These are phyloP conservation scores for Millerozyma miso DNA, from an alignment of 805 yeast genomes.

Conservation along the genomic window DNA sequence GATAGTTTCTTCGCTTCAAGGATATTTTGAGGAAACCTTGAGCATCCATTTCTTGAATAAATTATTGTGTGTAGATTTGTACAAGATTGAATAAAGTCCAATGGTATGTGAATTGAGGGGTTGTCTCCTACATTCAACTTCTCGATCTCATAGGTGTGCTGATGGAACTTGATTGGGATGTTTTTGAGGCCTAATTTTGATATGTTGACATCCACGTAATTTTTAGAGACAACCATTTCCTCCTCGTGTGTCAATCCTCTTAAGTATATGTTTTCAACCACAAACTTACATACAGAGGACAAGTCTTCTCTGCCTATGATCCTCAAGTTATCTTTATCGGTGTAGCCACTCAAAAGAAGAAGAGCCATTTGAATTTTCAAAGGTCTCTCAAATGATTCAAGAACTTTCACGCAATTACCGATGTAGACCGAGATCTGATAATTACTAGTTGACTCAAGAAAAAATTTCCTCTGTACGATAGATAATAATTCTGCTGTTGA, in stretches of 20 bases:
- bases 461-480: conserved; percentile 72
- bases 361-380: conserved; percentile 71
- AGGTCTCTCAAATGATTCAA: conserved; percentile 72
- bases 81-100: conserved; percentile 82
- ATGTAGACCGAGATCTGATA: conserved; percentile 71
- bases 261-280: conserved; percentile 59
- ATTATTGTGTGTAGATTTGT: conserved; percentile 62
- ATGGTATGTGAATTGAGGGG: conserved; percentile 78
- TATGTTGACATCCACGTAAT: conserved; percentile 70
- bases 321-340: conserved; percentile 68
- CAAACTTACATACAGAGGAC: conserved; percentile 76
- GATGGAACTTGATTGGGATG: conserved; percentile 79
- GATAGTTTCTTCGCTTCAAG: conserved; percentile 64
- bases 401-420: conserved; percentile 70
- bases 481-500: conserved; percentile 71
- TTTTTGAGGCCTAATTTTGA: conserved; percentile 72
- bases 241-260: conserved; percentile 63
- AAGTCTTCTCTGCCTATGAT: conserved; percentile 82
- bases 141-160: conserved; percentile 75
- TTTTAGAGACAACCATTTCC: conserved; percentile 59
- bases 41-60: conserved; percentile 69
- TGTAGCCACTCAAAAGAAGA: conserved; percentile 71
- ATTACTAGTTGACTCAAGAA: conserved; percentile 63
- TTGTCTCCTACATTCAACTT: conserved; percentile 79
- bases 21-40: conserved; percentile 69